Evolutionary conservation across 495 filamentous ascomycete species (phyloP).

Genomic region (Penicillium cataractarum): DNA sequence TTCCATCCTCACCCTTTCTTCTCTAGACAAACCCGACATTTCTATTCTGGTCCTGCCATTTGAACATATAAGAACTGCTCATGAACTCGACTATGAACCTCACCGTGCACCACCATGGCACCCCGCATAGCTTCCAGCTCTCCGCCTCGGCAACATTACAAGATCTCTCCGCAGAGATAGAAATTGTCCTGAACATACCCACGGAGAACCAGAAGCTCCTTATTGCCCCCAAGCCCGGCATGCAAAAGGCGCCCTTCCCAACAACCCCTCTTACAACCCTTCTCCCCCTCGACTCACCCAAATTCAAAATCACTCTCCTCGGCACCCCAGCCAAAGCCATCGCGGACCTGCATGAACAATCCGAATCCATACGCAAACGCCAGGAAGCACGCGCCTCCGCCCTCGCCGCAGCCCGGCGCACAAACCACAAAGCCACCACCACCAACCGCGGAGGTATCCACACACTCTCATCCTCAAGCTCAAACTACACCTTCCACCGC

Average conservation of each 20-base stretch:
- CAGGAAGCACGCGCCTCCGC: conserved; percentile 44
- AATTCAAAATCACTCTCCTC: conserved; percentile 47
- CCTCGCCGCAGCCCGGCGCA: conserved; percentile 33
- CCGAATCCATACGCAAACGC: conserved; percentile 40
- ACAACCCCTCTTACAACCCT: conserved; percentile 29
- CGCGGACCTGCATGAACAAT: conserved; percentile 43
- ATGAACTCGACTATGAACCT: conserved; percentile 43
- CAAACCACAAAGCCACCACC: conserved; percentile 30
- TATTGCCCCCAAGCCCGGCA: conserved; percentile 67
- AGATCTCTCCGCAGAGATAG: conserved; percentile 63
- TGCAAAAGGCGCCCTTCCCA: conserved; percentile 68
- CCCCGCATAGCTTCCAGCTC: conserved; percentile 68
- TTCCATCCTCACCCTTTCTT: neutral
- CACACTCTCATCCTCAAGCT: conserved; percentile 48
- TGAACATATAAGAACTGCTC: neutral
- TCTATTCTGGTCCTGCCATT: neutral
- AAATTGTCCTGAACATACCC: conserved; percentile 63
- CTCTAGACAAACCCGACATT: neutral
- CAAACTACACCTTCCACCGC: conserved; percentile 78
- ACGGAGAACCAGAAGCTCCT: conserved; percentile 74
- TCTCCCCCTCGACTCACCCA: conserved; percentile 53
- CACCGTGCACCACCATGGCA: conserved; percentile 64
- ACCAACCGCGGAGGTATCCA: conserved; percentile 51
- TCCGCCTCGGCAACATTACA: conserved; percentile 71
- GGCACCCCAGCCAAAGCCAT: conserved; percentile 42